These are phyloP conservation scores for Silene coronaria DNA, from an alignment of 179 eudicot species.

Conservation along the genomic window DNA sequence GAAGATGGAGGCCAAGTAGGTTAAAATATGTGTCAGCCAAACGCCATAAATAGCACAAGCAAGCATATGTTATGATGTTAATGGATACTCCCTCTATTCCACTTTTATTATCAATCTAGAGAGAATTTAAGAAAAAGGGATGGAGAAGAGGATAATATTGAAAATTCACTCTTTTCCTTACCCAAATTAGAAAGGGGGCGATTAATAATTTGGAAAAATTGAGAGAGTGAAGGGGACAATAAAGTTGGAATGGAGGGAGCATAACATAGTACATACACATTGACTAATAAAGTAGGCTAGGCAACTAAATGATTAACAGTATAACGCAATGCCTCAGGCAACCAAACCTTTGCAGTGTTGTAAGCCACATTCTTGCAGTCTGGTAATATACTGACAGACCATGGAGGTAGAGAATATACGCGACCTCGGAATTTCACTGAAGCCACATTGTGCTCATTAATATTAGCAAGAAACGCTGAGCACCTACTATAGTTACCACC, in stretches of 20 bases:
- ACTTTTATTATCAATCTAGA: too few species aligned
- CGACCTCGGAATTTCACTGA: conserved; percentile 59
- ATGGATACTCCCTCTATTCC: too few species aligned
- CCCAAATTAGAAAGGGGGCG: too few species aligned
- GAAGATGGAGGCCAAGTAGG: not conserved
- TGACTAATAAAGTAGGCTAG: not conserved
- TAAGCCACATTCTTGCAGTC: conserved; percentile 55
- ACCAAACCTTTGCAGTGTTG: conserved; percentile 80
- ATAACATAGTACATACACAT: not conserved
- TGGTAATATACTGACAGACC: conserved; percentile 88
- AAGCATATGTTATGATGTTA: not conserved
- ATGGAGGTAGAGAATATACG: conserved; percentile 67
- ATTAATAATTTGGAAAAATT: too few species aligned
- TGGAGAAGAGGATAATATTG: too few species aligned
- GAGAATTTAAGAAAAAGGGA: too few species aligned
- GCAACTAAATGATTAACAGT: conserved; percentile 1
- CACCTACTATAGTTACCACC: conserved; percentile 21
- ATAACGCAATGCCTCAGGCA: conserved; percentile 12
- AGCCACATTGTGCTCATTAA: conserved; percentile 62
- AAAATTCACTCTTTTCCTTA: too few species aligned
- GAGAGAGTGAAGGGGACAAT: too few species aligned
- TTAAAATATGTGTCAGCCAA: conserved; percentile 1
- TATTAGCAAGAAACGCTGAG: conserved; percentile 93
- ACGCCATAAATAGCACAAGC: not conserved
- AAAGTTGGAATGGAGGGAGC: too few species aligned